Evolutionary conservation across 495 filamentous ascomycete species (phyloP).

Genomic region (Hamigera avellanea): DNA sequence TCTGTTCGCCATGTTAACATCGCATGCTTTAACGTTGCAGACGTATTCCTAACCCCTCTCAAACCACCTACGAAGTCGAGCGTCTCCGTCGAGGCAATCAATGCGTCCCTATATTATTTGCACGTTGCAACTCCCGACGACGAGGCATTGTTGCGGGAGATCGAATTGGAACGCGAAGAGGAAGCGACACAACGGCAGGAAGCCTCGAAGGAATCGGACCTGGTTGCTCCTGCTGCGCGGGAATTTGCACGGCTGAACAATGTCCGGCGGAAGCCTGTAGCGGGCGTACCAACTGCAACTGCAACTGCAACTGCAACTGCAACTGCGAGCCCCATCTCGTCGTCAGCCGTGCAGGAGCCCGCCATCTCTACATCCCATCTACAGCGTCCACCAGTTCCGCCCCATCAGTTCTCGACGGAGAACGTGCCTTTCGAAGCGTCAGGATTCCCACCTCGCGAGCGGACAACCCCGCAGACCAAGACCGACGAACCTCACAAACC

Average conservation of each 20-base stretch:
- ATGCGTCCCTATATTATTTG: conserved; percentile 80
- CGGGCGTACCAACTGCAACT: conserved; percentile 4
- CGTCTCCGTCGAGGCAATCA: conserved; percentile 77
- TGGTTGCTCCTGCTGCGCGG: conserved; percentile 12
- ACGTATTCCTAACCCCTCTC: conserved; percentile 86
- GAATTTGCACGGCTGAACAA: conserved; percentile 29
- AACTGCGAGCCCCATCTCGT: too few species aligned
- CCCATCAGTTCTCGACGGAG: conserved; percentile 1
- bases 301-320: not conserved
- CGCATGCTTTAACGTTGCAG: conserved; percentile 41
- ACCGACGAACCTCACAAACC: not conserved
- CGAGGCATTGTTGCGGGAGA: conserved; percentile 36
- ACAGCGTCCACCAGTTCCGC: conserved; percentile 3
- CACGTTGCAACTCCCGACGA: conserved; percentile 62
- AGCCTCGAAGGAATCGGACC: conserved; percentile 11
- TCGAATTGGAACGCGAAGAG: conserved; percentile 27
- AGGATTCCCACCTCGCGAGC: too few species aligned
- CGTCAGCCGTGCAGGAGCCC: not conserved
- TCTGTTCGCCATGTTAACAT: too few species aligned
- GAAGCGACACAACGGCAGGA: conserved; percentile 38
- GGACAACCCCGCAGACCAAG: too few species aligned
- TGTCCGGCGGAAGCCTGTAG: conserved; percentile 31
- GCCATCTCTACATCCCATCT: not conserved
- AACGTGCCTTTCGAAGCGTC: too few species aligned
- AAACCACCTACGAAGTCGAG: conserved; percentile 73